phyloP scores from a whole-genome alignment of 83 land plant genomes.

The Isoetes engelmannii region DNA sequence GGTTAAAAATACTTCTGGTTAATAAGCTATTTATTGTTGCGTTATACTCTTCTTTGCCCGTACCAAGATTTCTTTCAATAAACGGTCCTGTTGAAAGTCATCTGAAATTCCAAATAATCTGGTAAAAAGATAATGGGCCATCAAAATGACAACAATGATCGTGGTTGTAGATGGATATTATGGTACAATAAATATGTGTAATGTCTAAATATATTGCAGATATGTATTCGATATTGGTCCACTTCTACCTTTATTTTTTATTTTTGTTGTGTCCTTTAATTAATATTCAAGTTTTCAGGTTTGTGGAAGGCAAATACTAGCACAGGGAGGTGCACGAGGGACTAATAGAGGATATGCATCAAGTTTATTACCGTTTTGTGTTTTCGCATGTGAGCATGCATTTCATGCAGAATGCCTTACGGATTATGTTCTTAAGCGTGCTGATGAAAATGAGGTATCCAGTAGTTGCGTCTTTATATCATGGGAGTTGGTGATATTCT shows the following conservation, averaged over 20 bases:
- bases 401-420: conserved; percentile 89
- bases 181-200: too few relatives aligned
- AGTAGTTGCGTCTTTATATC: background rate
- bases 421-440: conserved; percentile 65
- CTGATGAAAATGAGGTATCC: conserved; percentile 57
- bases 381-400: conserved; percentile 92
- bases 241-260: too few relatives aligned
- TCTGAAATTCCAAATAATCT: background rate
- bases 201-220: too few relatives aligned
- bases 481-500: background rate
- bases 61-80: background rate
- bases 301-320: conserved; percentile 66
- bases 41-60: background rate
- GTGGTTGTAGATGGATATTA: too few relatives aligned
- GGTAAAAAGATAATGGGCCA: background rate
- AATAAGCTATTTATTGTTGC: background rate
- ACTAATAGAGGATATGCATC: conserved; percentile 53
- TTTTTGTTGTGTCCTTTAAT: too few relatives aligned
- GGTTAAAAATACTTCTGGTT: background rate
- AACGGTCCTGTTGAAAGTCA: background rate
- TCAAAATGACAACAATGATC: background rate
- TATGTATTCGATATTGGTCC: too few relatives aligned
- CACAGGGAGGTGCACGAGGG: conserved; percentile 36
- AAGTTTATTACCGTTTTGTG: conserved; percentile 79
- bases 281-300: conserved; percentile 37